Conservation (phyloP, 2,329 filamentous ascomycete species). For the Bipolaris victoriae region DNA sequence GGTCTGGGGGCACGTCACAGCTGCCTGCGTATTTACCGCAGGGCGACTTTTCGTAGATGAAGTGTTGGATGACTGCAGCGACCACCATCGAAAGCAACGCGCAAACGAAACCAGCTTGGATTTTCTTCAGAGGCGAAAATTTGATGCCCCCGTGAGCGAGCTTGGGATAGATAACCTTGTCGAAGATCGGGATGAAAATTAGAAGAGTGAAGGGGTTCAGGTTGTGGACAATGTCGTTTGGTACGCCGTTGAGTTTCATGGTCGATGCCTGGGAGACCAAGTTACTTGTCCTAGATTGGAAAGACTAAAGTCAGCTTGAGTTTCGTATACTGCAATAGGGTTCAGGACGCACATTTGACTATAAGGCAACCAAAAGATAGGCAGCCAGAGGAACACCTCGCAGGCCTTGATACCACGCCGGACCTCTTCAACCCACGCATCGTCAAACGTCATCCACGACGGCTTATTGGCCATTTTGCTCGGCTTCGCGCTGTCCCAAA, state of each 20-base stretch:
- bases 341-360: conserved; percentile 52
- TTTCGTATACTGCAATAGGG: not conserved
- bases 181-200: conserved; percentile 72
- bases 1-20: conserved; percentile 46
- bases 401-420: conserved; percentile 32
- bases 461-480: conserved; percentile 64
- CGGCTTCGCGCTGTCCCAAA: conserved; percentile 64
- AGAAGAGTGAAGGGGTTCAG: conserved; percentile 76
- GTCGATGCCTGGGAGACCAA: conserved; percentile 59
- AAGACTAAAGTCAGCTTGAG: not conserved
- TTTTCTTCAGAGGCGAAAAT: conserved; percentile 77
- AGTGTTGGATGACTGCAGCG: conserved; percentile 62
- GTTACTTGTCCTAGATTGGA: conserved; percentile 61
- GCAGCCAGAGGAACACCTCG: conserved; percentile 58
- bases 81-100: conserved; percentile 67
- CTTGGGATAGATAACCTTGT: conserved; percentile 68
- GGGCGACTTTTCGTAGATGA: conserved; percentile 58
- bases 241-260: conserved; percentile 64
- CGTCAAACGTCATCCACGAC: conserved; percentile 79
- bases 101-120: conserved; percentile 70
- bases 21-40: conserved; percentile 49
- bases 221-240: conserved; percentile 79
- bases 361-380: conserved; percentile 61
- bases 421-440: conserved; percentile 72
- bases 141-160: conserved; percentile 67